Percentiles rank a stretch among this genome's conserved stretches.
These are phyloP conservation scores for Podospora pseudopauciseta DNA, from an alignment of 495 filamentous ascomycete genomes.

Conservation along the genomic window DNA sequence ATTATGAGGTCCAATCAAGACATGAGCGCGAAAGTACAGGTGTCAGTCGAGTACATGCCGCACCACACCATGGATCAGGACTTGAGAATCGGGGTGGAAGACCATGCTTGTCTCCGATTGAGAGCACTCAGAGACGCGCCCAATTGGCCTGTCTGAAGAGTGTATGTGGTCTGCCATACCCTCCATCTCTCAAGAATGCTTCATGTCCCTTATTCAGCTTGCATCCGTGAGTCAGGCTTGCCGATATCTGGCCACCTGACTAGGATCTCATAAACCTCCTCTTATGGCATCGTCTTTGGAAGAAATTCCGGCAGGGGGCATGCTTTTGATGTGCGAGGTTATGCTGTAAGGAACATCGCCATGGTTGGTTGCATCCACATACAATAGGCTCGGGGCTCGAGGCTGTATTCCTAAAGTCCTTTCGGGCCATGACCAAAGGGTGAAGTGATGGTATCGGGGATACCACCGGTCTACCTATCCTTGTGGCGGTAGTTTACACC, in stretches of 20 bases:
- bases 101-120: constrained; percentile 6
- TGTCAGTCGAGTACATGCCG: constrained; percentile 18
- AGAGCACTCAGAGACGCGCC: not conserved
- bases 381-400: not conserved
- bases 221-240: constrained; percentile 12
- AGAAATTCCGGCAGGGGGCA: not conserved
- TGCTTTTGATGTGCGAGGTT: not conserved
- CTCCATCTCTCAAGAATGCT: constrained; percentile 9
- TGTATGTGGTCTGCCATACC: constrained; percentile 16
- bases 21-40: constrained; percentile 26
- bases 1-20: constrained; percentile 19
- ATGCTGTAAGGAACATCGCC: not conserved
- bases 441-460: not conserved
- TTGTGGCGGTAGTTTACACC: constrained; percentile 8
- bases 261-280: not conserved
- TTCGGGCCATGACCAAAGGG: too few relatives aligned
- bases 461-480: not conserved
- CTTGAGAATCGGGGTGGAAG: not conserved
- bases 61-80: constrained; percentile 6
- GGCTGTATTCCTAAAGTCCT: too few relatives aligned
- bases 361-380: not conserved
- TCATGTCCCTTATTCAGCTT: constrained; percentile 18
- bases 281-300: too few relatives aligned
- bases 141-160: not conserved
- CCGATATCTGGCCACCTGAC: not conserved